These are phyloP conservation scores for Pythium sukuiense DNA, from an alignment of 352 stramenopile species.

Conservation along the genomic window DNA sequence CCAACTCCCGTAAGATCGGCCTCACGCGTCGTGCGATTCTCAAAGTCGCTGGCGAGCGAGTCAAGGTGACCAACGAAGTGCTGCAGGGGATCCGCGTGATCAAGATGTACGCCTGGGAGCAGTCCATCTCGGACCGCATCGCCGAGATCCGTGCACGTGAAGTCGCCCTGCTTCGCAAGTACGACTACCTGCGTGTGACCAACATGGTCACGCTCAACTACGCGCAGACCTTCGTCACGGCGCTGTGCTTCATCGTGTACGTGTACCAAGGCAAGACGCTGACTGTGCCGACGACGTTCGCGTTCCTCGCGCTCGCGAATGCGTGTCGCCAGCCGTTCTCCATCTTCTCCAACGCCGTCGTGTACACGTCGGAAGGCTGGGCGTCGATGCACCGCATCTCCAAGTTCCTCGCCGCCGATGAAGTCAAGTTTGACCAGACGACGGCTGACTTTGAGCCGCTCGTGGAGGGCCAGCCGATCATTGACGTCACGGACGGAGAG, in stretches of 20 bases:
- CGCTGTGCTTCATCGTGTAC: slow-evolving; percentile 21
- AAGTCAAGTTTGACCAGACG: slow-evolving; percentile 31
- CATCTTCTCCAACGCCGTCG: slow-evolving; percentile 38
- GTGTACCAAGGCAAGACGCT: slow-evolving; percentile 21
- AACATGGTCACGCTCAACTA: slow-evolving; percentile 24
- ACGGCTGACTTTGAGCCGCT: slow-evolving; percentile 1
- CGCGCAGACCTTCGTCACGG: slow-evolving; percentile 25
- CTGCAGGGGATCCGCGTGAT: slow-evolving; percentile 89
- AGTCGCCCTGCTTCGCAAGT: slow-evolving; percentile 24
- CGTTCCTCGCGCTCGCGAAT: slow-evolving; percentile 37
- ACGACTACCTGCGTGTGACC: slow-evolving; percentile 18
- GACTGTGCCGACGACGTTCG: slow-evolving; percentile 30
- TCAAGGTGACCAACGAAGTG: slow-evolving; percentile 94
- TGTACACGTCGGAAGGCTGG: slow-evolving; percentile 32
- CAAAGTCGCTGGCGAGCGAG: slow-evolving; percentile 56
- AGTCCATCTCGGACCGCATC: slow-evolving; percentile 38
- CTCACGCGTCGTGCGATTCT: slow-evolving; percentile 38
- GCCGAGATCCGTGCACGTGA: slow-evolving; percentile 44
- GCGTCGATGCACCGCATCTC: slow-evolving; percentile 35
- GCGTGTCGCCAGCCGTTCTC: slow-evolving; percentile 37
- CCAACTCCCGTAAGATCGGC: slow-evolving; percentile 36
- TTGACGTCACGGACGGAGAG: slow-evolving; percentile 35
- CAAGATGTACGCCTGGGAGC: slow-evolving; percentile 90
- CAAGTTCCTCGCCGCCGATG: slow-evolving; percentile 34
- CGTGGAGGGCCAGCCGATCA: slow-evolving; percentile 9